Base-by-base conservation (phyloP, 805 yeast species). In the Diddensiella transvaalensis region DNA sequence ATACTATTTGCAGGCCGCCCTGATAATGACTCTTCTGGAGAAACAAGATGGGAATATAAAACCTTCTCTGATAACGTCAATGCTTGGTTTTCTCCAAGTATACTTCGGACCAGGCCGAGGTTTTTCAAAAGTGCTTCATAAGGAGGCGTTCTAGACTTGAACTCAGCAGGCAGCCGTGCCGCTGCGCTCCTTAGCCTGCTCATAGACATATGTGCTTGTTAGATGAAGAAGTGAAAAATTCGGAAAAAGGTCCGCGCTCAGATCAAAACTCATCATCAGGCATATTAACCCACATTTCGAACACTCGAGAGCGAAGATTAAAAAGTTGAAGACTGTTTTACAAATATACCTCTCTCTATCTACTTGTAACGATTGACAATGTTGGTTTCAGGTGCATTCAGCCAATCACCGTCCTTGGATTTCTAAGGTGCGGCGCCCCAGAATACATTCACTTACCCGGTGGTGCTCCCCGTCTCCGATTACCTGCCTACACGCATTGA, bases 51-150 rank as follows among this genome's bases (percentile, higher is more conserved):
- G 18, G 96, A 87, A 68, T 93, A 93, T 54, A 93, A 76, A 60
- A 89, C 82, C 72, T 93, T 93, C 72, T 93, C 99, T 30, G 98
- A 96, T 56, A 89, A 76, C 2, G 99, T 93, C 60, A 93, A 76
- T 3, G 97, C 96, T 62, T 73, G 65, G 59, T 85, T 74, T 57
- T 75, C 76, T n/a, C n/a, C n/a, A 44, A 90, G 76, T 51, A 89
- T 77, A 43, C 70, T 66, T 57, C 83, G 80, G 51, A 90, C 95
- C 35, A 70, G 65, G 5, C 70, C 68, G 50, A 93, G 74, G 42
- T 85, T 87, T 23, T 70, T 67, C 38, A 86, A 69, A 51, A 91
- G 74, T 66, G 85, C 83, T 44, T 82, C 80, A 64, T 90, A 90
- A 4, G 98, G 97, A 3, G 99, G 98, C 18, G 88, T 79, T 64